These are phyloP conservation scores for Bacterosira constricta DNA, from an alignment of 108 stramenopile species.

Conservation along the genomic window DNA sequence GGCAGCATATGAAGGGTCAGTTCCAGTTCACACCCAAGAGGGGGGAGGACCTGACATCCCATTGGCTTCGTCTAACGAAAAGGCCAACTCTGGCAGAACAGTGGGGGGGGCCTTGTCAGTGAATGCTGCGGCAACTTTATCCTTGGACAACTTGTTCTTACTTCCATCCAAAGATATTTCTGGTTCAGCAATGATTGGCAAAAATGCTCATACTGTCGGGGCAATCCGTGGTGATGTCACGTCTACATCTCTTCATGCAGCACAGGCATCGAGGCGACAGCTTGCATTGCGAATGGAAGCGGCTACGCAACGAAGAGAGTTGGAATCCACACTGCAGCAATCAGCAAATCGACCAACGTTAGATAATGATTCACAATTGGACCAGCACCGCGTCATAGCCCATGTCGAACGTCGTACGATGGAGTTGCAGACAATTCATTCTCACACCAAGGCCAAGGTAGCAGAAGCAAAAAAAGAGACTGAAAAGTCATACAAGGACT, in stretches of 20 bases:
- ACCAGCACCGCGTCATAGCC: constrained; percentile 44
- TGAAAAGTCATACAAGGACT: not conserved
- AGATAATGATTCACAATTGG: constrained; percentile 8
- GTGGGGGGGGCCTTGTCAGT: constrained; percentile 8
- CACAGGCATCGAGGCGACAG: constrained; percentile 20
- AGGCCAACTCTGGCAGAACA: constrained; percentile 7
- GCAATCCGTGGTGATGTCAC: not conserved
- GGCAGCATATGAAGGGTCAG: constrained; percentile 38
- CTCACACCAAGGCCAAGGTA: not conserved
- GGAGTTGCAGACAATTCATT: constrained; percentile 14
- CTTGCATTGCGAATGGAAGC: not conserved
- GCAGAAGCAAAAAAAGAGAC: constrained; percentile 26
- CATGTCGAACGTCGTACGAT: constrained; percentile 44
- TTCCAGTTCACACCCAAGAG: not conserved
- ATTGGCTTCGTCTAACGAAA: not conserved
- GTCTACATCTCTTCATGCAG: not conserved
- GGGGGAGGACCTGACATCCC: not conserved
- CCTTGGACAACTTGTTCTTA: not conserved
- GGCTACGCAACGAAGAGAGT: not conserved
- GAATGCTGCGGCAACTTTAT: not conserved
- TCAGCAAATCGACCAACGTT: not conserved
- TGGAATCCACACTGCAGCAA: not conserved
- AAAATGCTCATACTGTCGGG: no score
- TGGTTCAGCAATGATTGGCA: constrained; percentile 21
- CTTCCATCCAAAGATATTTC: constrained; percentile 11